A percentile compares a stretch with the other conserved stretches of the same genome.
phyloP scores from a whole-genome alignment of 768 basidiomycete species.

The Rubroboletus satanas region DNA sequence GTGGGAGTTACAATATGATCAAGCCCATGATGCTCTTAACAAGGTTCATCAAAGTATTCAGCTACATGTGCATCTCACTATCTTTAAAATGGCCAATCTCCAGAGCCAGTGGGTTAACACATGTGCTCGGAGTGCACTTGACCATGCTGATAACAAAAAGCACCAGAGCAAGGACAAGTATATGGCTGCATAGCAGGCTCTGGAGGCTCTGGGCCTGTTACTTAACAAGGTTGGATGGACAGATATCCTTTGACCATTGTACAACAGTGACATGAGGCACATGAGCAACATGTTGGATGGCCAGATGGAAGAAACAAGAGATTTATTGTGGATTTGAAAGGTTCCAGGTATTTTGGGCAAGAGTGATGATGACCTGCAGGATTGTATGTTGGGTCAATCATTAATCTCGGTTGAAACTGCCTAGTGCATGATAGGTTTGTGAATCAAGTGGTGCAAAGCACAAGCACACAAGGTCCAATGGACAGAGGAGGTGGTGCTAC shows the following conservation, averaged over 20 bases:
- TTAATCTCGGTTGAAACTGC: too few relatives aligned
- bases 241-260: background rate
- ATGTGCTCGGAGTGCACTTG: background rate
- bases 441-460: constrained; percentile 43
- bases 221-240: background rate
- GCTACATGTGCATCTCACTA: background rate
- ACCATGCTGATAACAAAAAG: background rate
- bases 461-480: background rate
- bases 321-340: background rate
- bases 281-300: background rate
- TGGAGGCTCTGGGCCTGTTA: background rate
- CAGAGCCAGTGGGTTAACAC: background rate
- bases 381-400: too few relatives aligned
- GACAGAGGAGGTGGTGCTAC: background rate
- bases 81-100: background rate
- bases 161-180: background rate
- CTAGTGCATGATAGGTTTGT: background rate
- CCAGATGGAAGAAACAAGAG: background rate
- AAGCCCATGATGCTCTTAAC: background rate
- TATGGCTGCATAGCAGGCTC: background rate
- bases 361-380: background rate
- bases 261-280: background rate
- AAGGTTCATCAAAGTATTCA: background rate
- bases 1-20: background rate
- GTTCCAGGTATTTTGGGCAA: background rate